phyloP scores from a whole-genome alignment of 345 rosid genomes.

The Eucalyptus sp. region DNA sequence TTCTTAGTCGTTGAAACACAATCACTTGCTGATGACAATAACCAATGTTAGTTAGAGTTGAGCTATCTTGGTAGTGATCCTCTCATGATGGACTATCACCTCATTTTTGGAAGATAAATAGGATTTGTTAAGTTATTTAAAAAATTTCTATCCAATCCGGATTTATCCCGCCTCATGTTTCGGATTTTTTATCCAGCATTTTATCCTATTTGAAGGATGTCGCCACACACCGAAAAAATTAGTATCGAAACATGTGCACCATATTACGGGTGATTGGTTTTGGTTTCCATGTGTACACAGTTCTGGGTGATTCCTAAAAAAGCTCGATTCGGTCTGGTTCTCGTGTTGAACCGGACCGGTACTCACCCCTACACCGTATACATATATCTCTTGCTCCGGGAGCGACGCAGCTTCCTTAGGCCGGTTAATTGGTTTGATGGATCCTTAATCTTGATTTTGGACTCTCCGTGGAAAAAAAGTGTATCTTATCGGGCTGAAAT shows the following conservation, averaged over 20 bases:
- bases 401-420: background rate
- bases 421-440: background rate
- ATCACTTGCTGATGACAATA: rapidly evolving
- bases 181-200: background rate
- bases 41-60: background rate
- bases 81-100: background rate
- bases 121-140: background rate
- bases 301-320: background rate
- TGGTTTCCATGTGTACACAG: background rate
- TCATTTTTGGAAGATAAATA: background rate
- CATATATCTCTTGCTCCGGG: background rate
- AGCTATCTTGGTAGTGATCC: background rate
- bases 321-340: background rate
- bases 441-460: background rate
- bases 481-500: background rate
- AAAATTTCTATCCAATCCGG: background rate
- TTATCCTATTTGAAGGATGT: background rate
- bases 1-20: background rate
- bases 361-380: background rate
- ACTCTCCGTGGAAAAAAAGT: background rate
- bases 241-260: background rate
- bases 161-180: background rate
- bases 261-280: background rate
- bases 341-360: background rate
- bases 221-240: background rate